These are phyloP conservation scores for Bryum argenteum DNA, from an alignment of 225 moss, liverwort and hornwort species.

Conservation along the genomic window DNA sequence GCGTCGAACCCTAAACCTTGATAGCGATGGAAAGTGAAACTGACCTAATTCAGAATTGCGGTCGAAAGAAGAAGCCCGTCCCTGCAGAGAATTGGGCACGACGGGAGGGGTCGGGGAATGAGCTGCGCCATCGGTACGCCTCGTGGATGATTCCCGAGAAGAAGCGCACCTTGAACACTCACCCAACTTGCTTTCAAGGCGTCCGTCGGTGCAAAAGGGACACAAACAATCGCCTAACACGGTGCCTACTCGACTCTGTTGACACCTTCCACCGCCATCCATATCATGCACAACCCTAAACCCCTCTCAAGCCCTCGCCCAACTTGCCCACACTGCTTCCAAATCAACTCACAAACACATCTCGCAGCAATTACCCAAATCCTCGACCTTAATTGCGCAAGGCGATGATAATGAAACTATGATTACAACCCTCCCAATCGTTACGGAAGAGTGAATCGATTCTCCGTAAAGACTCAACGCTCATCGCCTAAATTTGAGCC, in stretches of 20 bases:
- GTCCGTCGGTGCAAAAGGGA: slow-evolving; percentile 48
- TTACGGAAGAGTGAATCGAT: too few relatives aligned
- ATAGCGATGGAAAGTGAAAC: slow-evolving; percentile 2
- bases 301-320: slow-evolving; percentile 15
- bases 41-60: slow-evolving; percentile 35
- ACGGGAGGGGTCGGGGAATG: slow-evolving; percentile 20
- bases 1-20: slow-evolving; percentile 20
- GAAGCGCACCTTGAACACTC: slow-evolving; percentile 45
- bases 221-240: slow-evolving; percentile 30
- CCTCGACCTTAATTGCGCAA: too few relatives aligned
- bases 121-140: slow-evolving; percentile 8
- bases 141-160: slow-evolving; percentile 17
- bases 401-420: too few relatives aligned
- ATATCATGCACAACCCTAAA: slow-evolving; percentile 39
- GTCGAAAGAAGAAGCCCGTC: slow-evolving; percentile 11
- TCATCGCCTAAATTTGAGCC: too few relatives aligned
- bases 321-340: too few relatives aligned
- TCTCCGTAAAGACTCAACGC: too few relatives aligned
- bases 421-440: too few relatives aligned
- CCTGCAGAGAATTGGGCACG: slow-evolving; percentile 10
- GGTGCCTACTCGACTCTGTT: slow-evolving; percentile 35
- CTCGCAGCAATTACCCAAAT: too few relatives aligned
- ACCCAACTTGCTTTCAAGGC: slow-evolving; percentile 33
- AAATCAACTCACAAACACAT: too few relatives aligned
- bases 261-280: slow-evolving; percentile 65